Base-by-base conservation (phyloP, 2,329 filamentous ascomycete species). In the Xylariales sp. region DNA sequence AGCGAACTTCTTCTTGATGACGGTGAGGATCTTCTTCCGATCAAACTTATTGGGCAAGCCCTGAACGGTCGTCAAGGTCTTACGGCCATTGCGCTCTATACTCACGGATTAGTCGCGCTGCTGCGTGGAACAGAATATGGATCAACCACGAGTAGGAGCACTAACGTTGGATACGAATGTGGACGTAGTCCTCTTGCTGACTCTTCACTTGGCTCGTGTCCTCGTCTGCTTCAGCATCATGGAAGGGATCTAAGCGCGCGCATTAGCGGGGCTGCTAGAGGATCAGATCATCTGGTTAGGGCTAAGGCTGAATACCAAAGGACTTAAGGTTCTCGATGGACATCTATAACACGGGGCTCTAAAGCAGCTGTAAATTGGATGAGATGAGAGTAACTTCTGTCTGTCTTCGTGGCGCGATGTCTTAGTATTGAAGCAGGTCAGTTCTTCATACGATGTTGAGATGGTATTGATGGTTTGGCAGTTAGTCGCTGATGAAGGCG, bases 41-140 rank as follows among this genome's bases (percentile, higher is more conserved):
- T 97, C 94, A 80, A 97, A 98, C 82, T 98, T 97, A 87, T 95
- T 95, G 73, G 96, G 95, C 79, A 99, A 91, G 84, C 96, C 96
- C 89, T 98, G 95, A 79, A 98, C 94, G 78, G 96, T 99, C 78
- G 96, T 99, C 91, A 99, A 89, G 87, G 96, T 98, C 90, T 99
- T 99, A 84, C 96, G 95, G 90, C 96, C 96, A 97, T 99, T 99
- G 86, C 96, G 96, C 87, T 99, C 95, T 97, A 10, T 10, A 39
- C 12, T 82, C 34, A 55, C 55, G 32, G 41, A 60, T 69, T n/a
- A 70, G 62, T 16, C 14, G 4, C 16, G 23, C 54, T 14, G n/a
- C 49, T 14, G n/a, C 49, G 16, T 49, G 36, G 46, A 39, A 34
- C 18, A 28, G 32, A 18, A 23, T 30, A 60, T 3, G 30, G 28